Conservation (phyloP, 2,329 filamentous ascomycete genomes). For the Colletotrichum navitas region DNA sequence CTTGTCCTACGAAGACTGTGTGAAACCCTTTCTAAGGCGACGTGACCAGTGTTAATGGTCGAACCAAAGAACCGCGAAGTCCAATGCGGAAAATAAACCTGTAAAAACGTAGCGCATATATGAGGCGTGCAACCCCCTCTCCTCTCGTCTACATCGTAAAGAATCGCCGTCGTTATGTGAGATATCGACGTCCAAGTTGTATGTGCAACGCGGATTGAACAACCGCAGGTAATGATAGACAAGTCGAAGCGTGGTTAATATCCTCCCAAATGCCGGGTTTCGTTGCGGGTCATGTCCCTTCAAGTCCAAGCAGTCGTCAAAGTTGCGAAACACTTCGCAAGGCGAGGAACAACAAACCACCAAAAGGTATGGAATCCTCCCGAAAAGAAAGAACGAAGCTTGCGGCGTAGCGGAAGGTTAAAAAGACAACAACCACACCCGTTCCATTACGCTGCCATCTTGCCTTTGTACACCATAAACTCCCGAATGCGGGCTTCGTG, state of each 20-base stretch:
- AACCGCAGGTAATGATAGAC: slow-evolving; percentile 31
- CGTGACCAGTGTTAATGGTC: not conserved
- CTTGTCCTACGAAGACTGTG: not conserved
- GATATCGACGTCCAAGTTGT: slow-evolving; percentile 18
- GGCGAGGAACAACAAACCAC: slow-evolving; percentile 15
- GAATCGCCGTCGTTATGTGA: slow-evolving; percentile 1
- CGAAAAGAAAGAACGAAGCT: not conserved
- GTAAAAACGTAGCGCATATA: slow-evolving; percentile 32
- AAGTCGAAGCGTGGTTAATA: slow-evolving; percentile 31
- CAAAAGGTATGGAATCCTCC: slow-evolving; percentile 6
- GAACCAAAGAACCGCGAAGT: slow-evolving; percentile 5
- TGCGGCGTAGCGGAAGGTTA: not conserved
- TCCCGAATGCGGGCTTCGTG: slow-evolving; percentile 71
- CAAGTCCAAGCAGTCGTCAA: slow-evolving; percentile 37
- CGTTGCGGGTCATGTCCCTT: slow-evolving; percentile 37
- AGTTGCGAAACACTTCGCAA: slow-evolving; percentile 20
- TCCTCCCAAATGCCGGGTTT: slow-evolving; percentile 40
- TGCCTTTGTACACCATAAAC: slow-evolving; percentile 64
- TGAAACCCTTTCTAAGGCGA: slow-evolving; percentile 1
- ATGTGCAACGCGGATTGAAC: slow-evolving; percentile 31
- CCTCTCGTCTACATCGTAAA: slow-evolving; percentile 23
- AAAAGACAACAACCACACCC: not conserved
- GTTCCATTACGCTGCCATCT: slow-evolving; percentile 53
- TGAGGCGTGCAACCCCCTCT: slow-evolving; percentile 6
- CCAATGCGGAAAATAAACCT: slow-evolving; percentile 21